Base-by-base conservation (phyloP, 2,329 filamentous ascomycete species). In the Neurospora sp. region DNA sequence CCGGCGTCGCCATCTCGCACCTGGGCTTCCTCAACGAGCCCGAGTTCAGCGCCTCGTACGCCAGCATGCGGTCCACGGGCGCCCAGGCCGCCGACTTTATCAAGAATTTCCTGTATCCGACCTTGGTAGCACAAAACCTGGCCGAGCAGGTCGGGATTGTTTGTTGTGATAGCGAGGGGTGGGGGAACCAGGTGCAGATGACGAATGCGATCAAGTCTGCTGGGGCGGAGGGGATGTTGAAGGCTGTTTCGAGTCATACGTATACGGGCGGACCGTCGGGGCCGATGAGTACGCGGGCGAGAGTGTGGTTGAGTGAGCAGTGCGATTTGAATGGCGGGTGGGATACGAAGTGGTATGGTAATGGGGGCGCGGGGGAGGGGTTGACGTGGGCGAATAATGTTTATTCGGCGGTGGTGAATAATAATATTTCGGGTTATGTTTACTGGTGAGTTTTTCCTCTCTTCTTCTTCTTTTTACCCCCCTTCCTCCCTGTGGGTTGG, bases 1-100 rank as follows among this genome's bases (percentile, higher is more conserved):
- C 78, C 2, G 82, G 82, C 4, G 77, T 86, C 68, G 79, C 78
- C 3, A 75, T 86, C 58, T 81, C 82, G 1, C 82, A 84, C 69
- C 75, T 84, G 2, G 83, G 83, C 13, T 84, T 84, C 71, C 75
- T 84, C 52, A 85, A 85, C 73, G 83, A 84, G 73, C 82, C 82
- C 1, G 80, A 83, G 66, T 79, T 78, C 62, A 76, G 74, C 73
- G 77, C 79, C 23, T 74, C 73, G 67, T 83, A 83, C 72, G 83
- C 84, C 11, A 80, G 79, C 6, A 86, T 86, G 84, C 77, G 78
- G 39, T 86, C 91, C 78, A 96, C 96, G 85, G 97, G 97, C 82
- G 91, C 90, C 75, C 92, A 86, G 77, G 84, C 84, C 3, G 84
- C 82, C 66, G 81, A 84, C 52, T 86, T 87, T 76, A 83, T 87